Evolutionary conservation across 208 protist genomes (phyloP), one percentile per base, ranked within the genome.

Genomic region (Phytomonas francai): DNA sequence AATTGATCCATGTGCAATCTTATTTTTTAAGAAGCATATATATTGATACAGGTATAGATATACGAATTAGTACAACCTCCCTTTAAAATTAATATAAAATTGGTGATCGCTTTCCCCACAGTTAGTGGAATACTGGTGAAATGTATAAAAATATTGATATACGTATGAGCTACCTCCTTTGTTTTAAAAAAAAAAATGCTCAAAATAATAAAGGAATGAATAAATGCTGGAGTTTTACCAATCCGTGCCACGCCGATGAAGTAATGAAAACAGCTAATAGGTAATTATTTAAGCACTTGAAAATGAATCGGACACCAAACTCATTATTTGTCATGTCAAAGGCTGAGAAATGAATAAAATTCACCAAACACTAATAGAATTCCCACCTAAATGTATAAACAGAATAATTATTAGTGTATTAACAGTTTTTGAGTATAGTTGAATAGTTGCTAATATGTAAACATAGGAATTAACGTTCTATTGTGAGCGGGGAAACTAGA

Each of bases 1-100:
- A 93, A 60, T 11, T 76, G 68, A 34, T 86, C 78, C 86, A 91
- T 89, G 7, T n/a, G 27, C 28, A 28, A 8, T 36, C 2, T 56
- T 58, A 31, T 32, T 54, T 9, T 58, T 54, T 14, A 22, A 61
- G 3, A 36, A 61, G 16, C 5, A 36, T 61, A 61, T 29, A 61
- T 61, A 28, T 29, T 31, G 27, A 59, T 59, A 59, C 3, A 59
- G 3, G 31, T 61, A 29, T 61, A 61, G 28, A 61, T 61, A 61
- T 59, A n/a, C n/a, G n/a, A n/a, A n/a, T n/a, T n/a, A n/a, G 28
- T 59, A 59, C 28, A 14, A 59, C 3, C 9, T 59, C 9, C 3
- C 33, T 36, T 36, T 36, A 11, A 36, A 36, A 8, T 11, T 36
- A 36, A 36, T 36, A 8, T 8, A 36, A 36, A 36, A 36, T 8